phyloP scores from a whole-genome alignment of 768 basidiomycete species.

The Russula earlei region DNA sequence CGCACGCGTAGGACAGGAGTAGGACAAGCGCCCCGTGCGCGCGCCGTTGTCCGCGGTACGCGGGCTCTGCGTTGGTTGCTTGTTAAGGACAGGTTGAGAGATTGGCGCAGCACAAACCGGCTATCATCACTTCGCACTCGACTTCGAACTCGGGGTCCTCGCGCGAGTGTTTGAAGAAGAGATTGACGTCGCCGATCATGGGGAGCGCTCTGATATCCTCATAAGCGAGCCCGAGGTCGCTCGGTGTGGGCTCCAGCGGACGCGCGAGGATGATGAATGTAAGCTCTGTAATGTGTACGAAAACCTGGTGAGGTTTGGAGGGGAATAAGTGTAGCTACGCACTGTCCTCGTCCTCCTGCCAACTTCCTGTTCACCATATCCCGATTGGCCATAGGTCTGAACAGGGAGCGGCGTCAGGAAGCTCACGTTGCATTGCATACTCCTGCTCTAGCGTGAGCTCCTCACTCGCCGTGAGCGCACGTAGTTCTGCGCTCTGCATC shows the following conservation, averaged over 20 bases:
- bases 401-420: background rate
- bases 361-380: conserved; percentile 46
- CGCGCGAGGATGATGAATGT: conserved; percentile 82
- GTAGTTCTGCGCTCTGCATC: conserved; percentile 73
- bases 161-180: conserved; percentile 61
- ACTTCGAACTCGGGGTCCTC: conserved; percentile 43
- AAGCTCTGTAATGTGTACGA: conserved; percentile 39
- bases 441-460: conserved; percentile 73
- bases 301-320: background rate
- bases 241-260: conserved; percentile 15
- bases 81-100: background rate
- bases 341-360: conserved; percentile 84
- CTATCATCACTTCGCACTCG: conserved; percentile 91
- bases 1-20: no score
- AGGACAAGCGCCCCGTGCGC: conserved; percentile 55
- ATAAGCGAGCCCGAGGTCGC: conserved; percentile 7
- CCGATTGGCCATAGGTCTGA: background rate
- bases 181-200: conserved; percentile 91
- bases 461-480: conserved; percentile 76
- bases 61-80: conserved; percentile 37
- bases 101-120: conserved; percentile 39
- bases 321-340: conserved; percentile 18
- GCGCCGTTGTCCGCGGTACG: conserved; percentile 59
- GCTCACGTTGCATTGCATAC: conserved; percentile 79
- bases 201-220: conserved; percentile 32